Evolutionary conservation across 2,329 filamentous ascomycete genomes (phyloP).

Genomic region (Claviceps sp.): DNA sequence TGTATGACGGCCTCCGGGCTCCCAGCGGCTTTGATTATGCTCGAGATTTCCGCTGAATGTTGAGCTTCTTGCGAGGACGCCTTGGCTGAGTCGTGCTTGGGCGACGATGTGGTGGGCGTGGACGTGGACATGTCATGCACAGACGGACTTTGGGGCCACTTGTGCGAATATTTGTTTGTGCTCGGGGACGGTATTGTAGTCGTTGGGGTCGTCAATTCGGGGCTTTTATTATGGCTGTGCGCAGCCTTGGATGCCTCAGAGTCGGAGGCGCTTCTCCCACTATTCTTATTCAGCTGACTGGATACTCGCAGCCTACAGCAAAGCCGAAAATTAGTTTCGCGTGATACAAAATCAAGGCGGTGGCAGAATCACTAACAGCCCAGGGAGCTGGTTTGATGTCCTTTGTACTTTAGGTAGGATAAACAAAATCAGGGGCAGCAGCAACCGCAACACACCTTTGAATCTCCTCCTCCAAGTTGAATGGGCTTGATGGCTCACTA

Average conservation of each 20-base stretch:
- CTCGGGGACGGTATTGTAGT: constrained; percentile 25
- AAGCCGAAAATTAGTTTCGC: background rate
- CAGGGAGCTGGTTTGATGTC: background rate
- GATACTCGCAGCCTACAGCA: constrained; percentile 14
- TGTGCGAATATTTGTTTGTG: constrained; percentile 26
- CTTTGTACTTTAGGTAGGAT: background rate
- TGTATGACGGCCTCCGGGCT: constrained; percentile 82
- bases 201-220: constrained; percentile 32
- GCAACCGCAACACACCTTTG: constrained; percentile 20
- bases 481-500: constrained; percentile 23
- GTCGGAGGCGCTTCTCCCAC: constrained; percentile 31
- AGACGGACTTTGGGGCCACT: constrained; percentile 60
- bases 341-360: background rate
- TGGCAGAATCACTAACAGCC: background rate
- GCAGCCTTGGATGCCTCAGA: constrained; percentile 30
- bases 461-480: constrained; percentile 18
- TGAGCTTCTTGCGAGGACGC: constrained; percentile 43
- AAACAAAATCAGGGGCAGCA: background rate
- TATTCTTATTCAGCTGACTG: constrained; percentile 40
- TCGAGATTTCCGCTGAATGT: constrained; percentile 62
- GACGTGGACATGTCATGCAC: constrained; percentile 83
- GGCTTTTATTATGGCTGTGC: constrained; percentile 24
- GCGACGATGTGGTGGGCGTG: constrained; percentile 65
- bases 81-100: constrained; percentile 36
- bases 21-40: constrained; percentile 70